phyloP scores from a whole-genome alignment of 169 alveolate genomes.

The Plasmodium reichenowi region DNA sequence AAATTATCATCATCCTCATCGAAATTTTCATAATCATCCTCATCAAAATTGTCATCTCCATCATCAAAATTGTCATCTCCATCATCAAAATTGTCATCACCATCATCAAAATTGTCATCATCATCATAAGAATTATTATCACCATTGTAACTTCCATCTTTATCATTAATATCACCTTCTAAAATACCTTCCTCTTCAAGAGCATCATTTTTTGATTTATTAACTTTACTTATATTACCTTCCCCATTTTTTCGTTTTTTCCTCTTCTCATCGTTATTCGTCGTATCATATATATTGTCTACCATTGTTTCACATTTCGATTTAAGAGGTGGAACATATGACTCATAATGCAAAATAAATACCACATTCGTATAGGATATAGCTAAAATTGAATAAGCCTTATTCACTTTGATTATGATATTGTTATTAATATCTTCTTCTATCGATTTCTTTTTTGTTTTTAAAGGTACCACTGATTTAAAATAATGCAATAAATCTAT shows the following conservation, averaged over 20 bases:
- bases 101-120: constrained; percentile 23
- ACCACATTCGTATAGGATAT: constrained; percentile 24
- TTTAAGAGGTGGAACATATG: constrained; percentile 34
- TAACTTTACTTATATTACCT: not conserved
- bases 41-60: not conserved
- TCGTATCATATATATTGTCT: no score
- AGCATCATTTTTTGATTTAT: constrained; percentile 1
- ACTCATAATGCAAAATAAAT: constrained; percentile 49
- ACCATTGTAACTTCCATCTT: not conserved
- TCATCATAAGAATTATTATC: not conserved
- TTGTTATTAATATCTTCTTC: constrained; percentile 14
- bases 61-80: not conserved
- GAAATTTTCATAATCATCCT: not conserved
- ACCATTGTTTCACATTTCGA: not conserved
- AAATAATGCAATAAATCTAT: constrained; percentile 38
- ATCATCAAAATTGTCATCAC: constrained; percentile 27
- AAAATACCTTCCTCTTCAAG: not conserved
- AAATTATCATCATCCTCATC: not conserved
- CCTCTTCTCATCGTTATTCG: constrained; percentile 5
- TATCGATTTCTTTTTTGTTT: not conserved
- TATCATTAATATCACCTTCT: constrained; percentile 8
- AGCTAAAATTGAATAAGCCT: constrained; percentile 45
- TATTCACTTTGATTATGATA: constrained; percentile 55
- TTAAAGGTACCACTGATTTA: not conserved
- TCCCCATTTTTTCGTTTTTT: not conserved